Percentiles rank a stretch among this genome's conserved stretches.
Evolutionary conservation across 805 yeast species (phyloP).

Genomic region (Candida nitratophila): DNA sequence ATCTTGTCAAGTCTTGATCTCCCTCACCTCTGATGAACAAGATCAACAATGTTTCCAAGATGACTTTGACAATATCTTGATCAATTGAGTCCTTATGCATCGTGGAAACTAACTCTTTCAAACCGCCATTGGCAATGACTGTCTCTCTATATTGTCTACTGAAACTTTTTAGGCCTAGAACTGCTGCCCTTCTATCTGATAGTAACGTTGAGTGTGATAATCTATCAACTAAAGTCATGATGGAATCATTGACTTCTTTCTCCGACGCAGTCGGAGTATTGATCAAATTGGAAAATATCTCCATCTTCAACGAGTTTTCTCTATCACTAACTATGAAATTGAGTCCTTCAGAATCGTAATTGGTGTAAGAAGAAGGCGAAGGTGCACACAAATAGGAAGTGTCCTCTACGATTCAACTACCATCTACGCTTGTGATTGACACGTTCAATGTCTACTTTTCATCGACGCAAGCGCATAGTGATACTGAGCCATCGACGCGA

Average conservation of each 20-base stretch:
- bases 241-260: slow-evolving; percentile 63
- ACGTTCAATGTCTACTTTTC: no score
- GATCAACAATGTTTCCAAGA: slow-evolving; percentile 78
- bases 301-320: slow-evolving; percentile 21
- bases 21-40: slow-evolving; percentile 62
- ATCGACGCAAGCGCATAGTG: no score
- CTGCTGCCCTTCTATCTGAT: slow-evolving; percentile 86
- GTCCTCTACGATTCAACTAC: no score
- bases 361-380: no score
- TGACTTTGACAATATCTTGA: slow-evolving; percentile 61
- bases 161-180: slow-evolving; percentile 80
- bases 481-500: no score
- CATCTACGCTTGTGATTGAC: background rate
- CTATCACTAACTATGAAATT: no score
- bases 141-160: slow-evolving; percentile 84
- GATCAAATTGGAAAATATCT: slow-evolving; percentile 26
- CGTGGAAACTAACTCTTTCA: slow-evolving; percentile 64
- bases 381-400: no score
- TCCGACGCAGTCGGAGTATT: slow-evolving; percentile 26
- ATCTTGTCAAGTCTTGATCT: slow-evolving; percentile 57
- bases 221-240: slow-evolving; percentile 83
- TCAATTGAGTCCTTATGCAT: slow-evolving; percentile 63
- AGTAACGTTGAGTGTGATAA: slow-evolving; percentile 74
- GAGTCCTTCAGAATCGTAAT: no score
- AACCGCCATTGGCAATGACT: slow-evolving; percentile 86